Evolutionary conservation across 2,329 filamentous ascomycete genomes (phyloP), one percentile per base, ranked within the genome.

Genomic region (Acrocalymma vagum): DNA sequence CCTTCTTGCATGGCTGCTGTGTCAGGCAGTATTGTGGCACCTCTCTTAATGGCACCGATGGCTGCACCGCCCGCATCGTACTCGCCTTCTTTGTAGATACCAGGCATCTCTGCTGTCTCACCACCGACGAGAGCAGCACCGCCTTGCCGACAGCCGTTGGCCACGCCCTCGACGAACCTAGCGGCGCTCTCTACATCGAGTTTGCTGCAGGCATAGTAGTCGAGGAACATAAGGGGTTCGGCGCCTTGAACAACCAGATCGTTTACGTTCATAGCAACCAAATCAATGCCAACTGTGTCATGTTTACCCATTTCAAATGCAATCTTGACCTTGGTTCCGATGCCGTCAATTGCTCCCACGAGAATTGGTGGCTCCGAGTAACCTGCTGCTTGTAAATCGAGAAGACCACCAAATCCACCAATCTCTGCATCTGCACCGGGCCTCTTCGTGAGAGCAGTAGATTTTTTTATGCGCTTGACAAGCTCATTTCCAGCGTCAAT

Each of bases 251-350:
- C 94, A 35, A 99, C 86, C 0, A 99, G 80, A 64, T 99, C 94
- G 71, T 99, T 99, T 66, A 97, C 94, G 70, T 96, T 97, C 93
- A 97, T 97, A 55, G 94, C 94, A 4, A 99, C 94, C 23, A 99
- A 82, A 67, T 99, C 94, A 58, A 99, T 91, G 46, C 94, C 94
- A 9, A 99, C 93, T 3, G 92, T 96, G 70, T 93, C 86, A 72
- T 96, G 94, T 73, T 95, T 90, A 58, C 85, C 81, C 76, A 95
- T 88, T 9, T 85, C 83, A 67, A 96, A 93, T 0, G 94, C 94
- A 62, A 99, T 90, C 80, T 95, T 95, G 59, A 97, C 86, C 77
- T 97, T 97, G 32, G 93, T 97, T 45, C 93, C 94, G 24, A 97
- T 91, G 36, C 94, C 94, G 65, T 99, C 94, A 52, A 96, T 97